Evolutionary conservation across 768 basidiomycete species (phyloP).

Genomic region (Pleurotus djamor): DNA sequence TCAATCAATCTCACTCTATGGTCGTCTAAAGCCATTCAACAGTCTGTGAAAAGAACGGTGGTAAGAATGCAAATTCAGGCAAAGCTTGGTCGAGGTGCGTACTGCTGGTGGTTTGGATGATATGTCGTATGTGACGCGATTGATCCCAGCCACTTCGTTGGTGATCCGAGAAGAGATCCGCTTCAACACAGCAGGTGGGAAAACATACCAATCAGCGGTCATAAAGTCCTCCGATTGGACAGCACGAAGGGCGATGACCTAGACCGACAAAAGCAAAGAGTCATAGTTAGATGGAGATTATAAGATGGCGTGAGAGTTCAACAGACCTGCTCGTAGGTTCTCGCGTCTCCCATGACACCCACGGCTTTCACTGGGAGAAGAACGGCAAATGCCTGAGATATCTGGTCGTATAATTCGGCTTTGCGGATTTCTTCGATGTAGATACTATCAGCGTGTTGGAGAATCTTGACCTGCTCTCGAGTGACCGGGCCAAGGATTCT

Average conservation of each 20-base stretch:
- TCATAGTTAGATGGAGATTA: too few relatives aligned
- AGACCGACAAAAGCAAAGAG: not conserved
- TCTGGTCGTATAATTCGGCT: conserved; percentile 89
- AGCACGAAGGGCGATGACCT: conserved; percentile 93
- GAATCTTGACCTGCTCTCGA: conserved; percentile 86
- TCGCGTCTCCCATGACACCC: conserved; percentile 94
- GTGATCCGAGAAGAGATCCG: conserved; percentile 96
- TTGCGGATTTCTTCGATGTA: conserved; percentile 98
- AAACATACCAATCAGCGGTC: conserved; percentile 99
- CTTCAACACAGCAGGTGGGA: conserved; percentile 86
- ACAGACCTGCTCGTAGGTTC: conserved; percentile 91
- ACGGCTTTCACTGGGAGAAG: conserved; percentile 94
- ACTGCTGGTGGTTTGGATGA: conserved; percentile 96
- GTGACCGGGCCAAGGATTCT: conserved; percentile 96
- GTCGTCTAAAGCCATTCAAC: conserved; percentile 44
- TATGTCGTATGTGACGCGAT: conserved; percentile 94
- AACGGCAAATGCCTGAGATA: conserved; percentile 96
- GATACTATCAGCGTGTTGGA: conserved; percentile 91
- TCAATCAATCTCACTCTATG: too few relatives aligned
- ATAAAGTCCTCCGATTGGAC: conserved; percentile 99
- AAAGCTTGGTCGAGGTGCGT: conserved; percentile 22
- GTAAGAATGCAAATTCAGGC: not conserved
- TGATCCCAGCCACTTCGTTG: conserved; percentile 96
- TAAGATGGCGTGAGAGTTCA: not conserved
- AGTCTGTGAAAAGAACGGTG: conserved; percentile 26